Base-by-base conservation (phyloP, 805 yeast genomes). In the Zygotorulaspora sp. region DNA sequence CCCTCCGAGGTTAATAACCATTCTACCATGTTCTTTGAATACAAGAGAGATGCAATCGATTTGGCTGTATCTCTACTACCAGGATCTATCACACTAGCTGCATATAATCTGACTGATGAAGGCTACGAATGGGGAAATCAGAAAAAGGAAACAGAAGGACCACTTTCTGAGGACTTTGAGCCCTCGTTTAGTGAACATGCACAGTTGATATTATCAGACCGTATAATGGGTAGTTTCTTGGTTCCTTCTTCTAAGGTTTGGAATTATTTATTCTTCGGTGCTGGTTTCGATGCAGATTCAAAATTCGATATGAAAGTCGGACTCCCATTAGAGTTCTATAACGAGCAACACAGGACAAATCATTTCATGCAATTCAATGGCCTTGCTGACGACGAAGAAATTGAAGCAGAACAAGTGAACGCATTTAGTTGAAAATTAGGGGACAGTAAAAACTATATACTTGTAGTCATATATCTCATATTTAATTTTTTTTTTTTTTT, bases 261-360 rank as follows among this genome's bases (percentile, higher is more conserved):
- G 99, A 92, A 92, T 59, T 87, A 82, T 57, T 72, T 94, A 2
- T 90, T 92, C 52, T 73, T 86, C 65, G 92, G 96, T 2, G 80
- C 92, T 1, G 75, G 83, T 6, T 92, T 92, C 83, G 78, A 74
- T 50, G 66, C 77, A 4, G 72, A 73, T n/a, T 58, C 75, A 31
- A 68, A 66, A 5, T 86, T 73, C 51, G 77, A 68, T 10, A 57
- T 88, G 58, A 85, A 83, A 55, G 54, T 83, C 30, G 96, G 85
- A 53, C 66, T 78, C 12, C 99, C 99, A 2, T 50, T 82, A 24
- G 77, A 83, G 5, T 92, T 81, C 55, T 92, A 87, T 62, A 82
- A 86, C 55, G 95, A 84, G 50, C 56, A 77, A 23, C 98, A 92
- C 55, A 79, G 98, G 32, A 92, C 96, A 2, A 70, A 78, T 20